These are phyloP conservation scores for Annona cherimola DNA, from an alignment of 164 flowering plant genomes.

Conservation along the genomic window DNA sequence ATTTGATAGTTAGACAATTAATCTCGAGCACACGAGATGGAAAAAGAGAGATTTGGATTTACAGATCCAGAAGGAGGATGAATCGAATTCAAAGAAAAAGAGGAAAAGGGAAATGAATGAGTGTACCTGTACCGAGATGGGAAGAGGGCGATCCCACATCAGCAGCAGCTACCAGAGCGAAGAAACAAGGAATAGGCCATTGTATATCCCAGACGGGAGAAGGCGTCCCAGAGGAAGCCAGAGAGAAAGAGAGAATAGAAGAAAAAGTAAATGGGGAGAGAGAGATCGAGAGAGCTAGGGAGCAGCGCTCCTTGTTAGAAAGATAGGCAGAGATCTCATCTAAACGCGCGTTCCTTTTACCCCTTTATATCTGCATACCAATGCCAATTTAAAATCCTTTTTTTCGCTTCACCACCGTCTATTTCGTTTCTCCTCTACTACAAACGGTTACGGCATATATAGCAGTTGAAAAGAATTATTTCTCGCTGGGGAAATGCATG, in stretches of 20 bases:
- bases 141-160: neutral
- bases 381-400: neutral
- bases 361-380: too few relatives aligned
- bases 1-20: too few relatives aligned
- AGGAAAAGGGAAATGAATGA: neutral
- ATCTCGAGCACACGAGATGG: too few relatives aligned
- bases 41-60: too few relatives aligned
- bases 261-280: neutral
- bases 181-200: slow-evolving; percentile 6
- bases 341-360: neutral
- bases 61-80: too few relatives aligned
- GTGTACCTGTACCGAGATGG: neutral
- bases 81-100: neutral
- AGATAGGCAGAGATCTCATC: neutral
- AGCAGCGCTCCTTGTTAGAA: neutral
- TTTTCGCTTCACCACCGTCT: neutral
- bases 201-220: neutral
- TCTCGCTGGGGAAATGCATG: too few relatives aligned
- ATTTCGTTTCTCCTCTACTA: neutral
- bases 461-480: neutral
- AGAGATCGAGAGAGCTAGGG: neutral
- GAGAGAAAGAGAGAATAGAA: neutral
- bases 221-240: neutral
- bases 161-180: neutral
- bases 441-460: too few relatives aligned